Conservation (phyloP, 164 flowering plant genomes). For the Santalum album region DNA sequence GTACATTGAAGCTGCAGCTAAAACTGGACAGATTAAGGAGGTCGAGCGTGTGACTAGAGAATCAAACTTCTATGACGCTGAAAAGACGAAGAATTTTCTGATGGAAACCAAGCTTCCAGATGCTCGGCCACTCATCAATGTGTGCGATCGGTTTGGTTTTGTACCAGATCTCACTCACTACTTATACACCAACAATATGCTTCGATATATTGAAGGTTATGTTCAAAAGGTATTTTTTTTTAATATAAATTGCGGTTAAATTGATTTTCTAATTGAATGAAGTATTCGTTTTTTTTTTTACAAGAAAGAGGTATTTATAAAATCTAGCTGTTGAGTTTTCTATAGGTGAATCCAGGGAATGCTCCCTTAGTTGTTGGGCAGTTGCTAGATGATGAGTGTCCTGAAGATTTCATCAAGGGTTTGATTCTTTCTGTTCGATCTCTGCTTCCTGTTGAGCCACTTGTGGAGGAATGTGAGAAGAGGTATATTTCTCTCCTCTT, state of each 20-base stretch:
- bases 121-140: constrained; percentile 95
- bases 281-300: neutral
- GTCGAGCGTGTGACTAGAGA: constrained; percentile 98
- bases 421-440: constrained; percentile 82
- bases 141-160: constrained; percentile 99
- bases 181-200: constrained; percentile 90
- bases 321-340: neutral
- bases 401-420: constrained; percentile 99
- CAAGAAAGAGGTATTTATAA: neutral
- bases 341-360: constrained; percentile 94
- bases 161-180: constrained; percentile 98
- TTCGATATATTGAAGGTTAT: constrained; percentile 98
- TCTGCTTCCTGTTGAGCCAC: constrained; percentile 97
- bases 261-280: no score
- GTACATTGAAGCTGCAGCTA: constrained; percentile 99
- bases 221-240: constrained; percentile 71
- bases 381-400: constrained; percentile 97
- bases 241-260: no score
- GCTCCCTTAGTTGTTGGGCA: constrained; percentile 99
- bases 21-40: constrained; percentile 98
- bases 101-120: constrained; percentile 99
- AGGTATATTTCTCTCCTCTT: constrained; percentile 57
- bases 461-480: constrained; percentile 97
- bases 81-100: constrained; percentile 92
- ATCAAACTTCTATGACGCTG: constrained; percentile 93